Base-by-base conservation (phyloP, 257 asterid species). In the Solanum phureja region DNA sequence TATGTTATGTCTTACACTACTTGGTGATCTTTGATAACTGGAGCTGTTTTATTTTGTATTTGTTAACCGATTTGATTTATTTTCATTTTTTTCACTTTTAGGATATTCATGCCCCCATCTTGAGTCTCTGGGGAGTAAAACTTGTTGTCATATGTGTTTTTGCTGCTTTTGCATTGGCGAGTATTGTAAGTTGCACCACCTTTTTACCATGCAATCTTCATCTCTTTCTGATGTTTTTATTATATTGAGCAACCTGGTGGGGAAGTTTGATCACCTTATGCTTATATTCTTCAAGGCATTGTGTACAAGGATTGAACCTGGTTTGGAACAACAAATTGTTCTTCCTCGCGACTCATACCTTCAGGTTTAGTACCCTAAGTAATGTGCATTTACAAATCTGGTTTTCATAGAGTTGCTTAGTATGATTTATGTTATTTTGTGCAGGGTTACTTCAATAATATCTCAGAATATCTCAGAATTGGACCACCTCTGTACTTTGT, bases 401-500 rank as follows among this genome's bases (percentile, higher is more conserved):
- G 69, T 31, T 49, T 86, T 71, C 23, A 12, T 44, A 35, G 23
- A 79, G 60, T 87, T 76, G 83, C 42, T 72, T 77, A 79, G 79
- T 79, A 29, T 90, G 87, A 81, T 86, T 75, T 82, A 87, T 87
- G 56, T 31, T 90, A 83, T 86, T 88, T 86, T 89, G 52, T 91
- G 83, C 94, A 97, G 99, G 99, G 97, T 88, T 97, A 97, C 93
- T 97, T 94, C 84, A 92, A 87, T 49, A 92, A 96, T 90, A 68
- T 97, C 87, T 89, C 99, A 3, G 95, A 96, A 35, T 93, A 95
- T 92, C 98, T 97, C 90, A 94, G 96, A 92, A 90, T 97, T 35
- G 99, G 99, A 88, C 99, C 99, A 35, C 99, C 99, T 40, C 93
- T 97, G 85, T 97, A 96, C 90, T 96, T 97, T 86, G 98, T 97